phyloP scores from a whole-genome alignment of 2,329 filamentous ascomycete species.

The Aspergillus fischeri region DNA sequence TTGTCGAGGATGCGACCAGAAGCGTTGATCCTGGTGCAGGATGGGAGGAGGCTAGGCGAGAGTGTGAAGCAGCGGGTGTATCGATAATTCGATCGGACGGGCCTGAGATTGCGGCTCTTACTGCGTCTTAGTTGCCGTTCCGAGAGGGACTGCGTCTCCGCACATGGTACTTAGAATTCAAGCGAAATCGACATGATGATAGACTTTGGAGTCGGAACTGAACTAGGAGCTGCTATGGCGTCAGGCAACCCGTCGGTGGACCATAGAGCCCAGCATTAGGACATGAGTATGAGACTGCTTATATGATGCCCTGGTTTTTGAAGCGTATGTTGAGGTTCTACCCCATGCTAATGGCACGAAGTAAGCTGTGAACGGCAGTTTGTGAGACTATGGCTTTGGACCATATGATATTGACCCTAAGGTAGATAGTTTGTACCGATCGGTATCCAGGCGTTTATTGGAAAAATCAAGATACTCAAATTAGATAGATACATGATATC shows the following conservation, averaged over 20 bases:
- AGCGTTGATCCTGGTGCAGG: slow-evolving; percentile 59
- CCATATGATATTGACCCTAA: background rate
- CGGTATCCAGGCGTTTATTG: background rate
- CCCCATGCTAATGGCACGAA: background rate
- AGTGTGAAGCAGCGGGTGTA: slow-evolving; percentile 59
- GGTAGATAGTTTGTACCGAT: background rate
- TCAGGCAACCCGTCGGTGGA: no score
- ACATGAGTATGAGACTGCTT: no score
- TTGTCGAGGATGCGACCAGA: slow-evolving; percentile 74
- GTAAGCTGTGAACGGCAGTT: background rate
- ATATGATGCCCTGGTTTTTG: no score
- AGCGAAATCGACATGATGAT: background rate
- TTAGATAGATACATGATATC: background rate
- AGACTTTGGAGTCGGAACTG: no score
- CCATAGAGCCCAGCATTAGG: no score
- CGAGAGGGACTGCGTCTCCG: background rate
- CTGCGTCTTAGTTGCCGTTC: background rate
- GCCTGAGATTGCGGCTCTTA: slow-evolving; percentile 53
- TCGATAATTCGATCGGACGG: slow-evolving; percentile 56
- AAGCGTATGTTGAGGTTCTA: background rate
- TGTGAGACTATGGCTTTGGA: background rate
- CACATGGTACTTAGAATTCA: background rate
- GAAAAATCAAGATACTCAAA: no score
- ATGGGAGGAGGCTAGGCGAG: slow-evolving; percentile 55
- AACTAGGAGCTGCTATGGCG: no score